These are phyloP conservation scores for Agrocybe pediades DNA, from an alignment of 768 basidiomycete species.

Conservation along the genomic window DNA sequence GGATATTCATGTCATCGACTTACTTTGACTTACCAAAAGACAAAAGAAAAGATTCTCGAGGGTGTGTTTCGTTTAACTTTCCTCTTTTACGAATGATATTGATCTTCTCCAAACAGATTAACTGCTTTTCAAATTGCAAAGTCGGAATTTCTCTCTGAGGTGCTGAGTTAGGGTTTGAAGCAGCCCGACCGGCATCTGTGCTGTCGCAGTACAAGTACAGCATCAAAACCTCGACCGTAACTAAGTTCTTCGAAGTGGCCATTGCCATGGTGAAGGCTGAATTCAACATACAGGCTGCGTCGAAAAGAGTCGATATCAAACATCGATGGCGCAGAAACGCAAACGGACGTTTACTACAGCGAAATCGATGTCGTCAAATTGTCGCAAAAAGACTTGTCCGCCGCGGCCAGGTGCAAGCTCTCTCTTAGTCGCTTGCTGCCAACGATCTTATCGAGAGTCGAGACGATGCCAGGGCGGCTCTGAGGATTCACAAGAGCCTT, in stretches of 20 bases:
- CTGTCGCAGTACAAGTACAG: slow-evolving; percentile 60
- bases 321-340: slow-evolving; percentile 53
- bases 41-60: slow-evolving; percentile 70
- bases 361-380: slow-evolving; percentile 43
- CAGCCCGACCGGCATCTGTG: slow-evolving; percentile 51
- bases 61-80: slow-evolving; percentile 45
- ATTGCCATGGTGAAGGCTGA: too few relatives aligned
- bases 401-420: slow-evolving; percentile 48
- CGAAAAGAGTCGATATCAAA: too few relatives aligned
- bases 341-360: slow-evolving; percentile 47
- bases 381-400: slow-evolving; percentile 44
- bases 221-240: slow-evolving; percentile 49
- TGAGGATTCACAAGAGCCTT: slow-evolving; percentile 63
- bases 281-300: too few relatives aligned
- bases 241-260: too few relatives aligned
- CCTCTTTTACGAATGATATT: slow-evolving; percentile 6
- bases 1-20: too few relatives aligned
- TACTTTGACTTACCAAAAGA: too few relatives aligned
- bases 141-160: slow-evolving; percentile 63
- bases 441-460: slow-evolving; percentile 18
- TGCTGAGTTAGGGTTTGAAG: slow-evolving; percentile 60
- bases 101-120: slow-evolving; percentile 41
- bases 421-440: slow-evolving; percentile 34
- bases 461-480: slow-evolving; percentile 55
- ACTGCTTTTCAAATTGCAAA: slow-evolving; percentile 70